A percentile compares a stretch with the other conserved stretches of the same genome.
phyloP scores from a whole-genome alignment of 2,329 filamentous ascomycete genomes.

The Calonectria pteridis region DNA sequence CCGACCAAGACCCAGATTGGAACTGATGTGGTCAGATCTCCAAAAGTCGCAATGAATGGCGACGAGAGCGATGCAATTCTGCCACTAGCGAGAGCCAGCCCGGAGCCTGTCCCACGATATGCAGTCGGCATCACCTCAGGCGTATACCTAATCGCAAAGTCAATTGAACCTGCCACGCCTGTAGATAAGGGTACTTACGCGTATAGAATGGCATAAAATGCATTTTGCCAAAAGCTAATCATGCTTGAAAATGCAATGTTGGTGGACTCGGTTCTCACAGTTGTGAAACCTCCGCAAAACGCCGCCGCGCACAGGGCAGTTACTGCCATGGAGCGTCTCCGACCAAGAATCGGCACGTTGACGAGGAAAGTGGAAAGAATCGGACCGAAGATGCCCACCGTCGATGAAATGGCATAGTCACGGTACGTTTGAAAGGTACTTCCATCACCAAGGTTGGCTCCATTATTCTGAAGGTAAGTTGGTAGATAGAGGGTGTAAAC shows the following conservation, averaged over 20 bases:
- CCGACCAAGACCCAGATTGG: conserved; percentile 15
- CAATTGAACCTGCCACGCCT: background rate
- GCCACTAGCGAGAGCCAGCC: background rate
- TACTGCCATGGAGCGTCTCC: conserved; percentile 11
- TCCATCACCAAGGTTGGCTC: background rate
- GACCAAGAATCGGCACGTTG: conserved; percentile 9
- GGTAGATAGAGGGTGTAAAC: conserved; percentile 15
- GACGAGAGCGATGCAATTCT: conserved; percentile 11
- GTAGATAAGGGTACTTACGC: background rate
- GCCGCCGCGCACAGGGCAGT: conserved; percentile 4
- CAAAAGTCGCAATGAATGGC: conserved; percentile 8
- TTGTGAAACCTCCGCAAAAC: conserved; percentile 16
- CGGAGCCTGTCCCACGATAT: conserved; percentile 11
- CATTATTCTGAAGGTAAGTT: conserved; percentile 4
- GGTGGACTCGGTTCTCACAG: conserved; percentile 4
- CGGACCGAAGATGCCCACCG: conserved; percentile 14
- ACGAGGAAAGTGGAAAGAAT: background rate
- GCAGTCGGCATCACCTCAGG: conserved; percentile 19
- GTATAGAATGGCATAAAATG: conserved; percentile 20
- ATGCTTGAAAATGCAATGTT: conserved; percentile 19
- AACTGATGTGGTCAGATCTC: background rate
- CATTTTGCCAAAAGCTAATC: conserved; percentile 23
- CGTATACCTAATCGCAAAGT: background rate
- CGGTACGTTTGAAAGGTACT: conserved; percentile 16
- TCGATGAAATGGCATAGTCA: conserved; percentile 11